phyloP scores from a whole-genome alignment of 2,329 filamentous ascomycete species.

The Rhynchosporium graminicola region DNA sequence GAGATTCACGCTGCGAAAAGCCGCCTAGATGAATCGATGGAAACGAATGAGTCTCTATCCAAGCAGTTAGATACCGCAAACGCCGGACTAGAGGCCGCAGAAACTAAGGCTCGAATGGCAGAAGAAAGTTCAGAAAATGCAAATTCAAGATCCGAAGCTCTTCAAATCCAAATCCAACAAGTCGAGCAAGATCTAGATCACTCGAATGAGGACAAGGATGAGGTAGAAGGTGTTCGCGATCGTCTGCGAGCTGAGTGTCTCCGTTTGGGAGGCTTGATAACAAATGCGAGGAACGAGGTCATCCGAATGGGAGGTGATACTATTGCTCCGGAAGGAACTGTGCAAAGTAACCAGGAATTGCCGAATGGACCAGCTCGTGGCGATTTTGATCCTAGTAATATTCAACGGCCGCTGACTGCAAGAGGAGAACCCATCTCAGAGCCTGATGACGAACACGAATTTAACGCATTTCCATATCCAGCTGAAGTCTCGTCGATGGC shows the following conservation, averaged over 20 bases:
- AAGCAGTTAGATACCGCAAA: background rate
- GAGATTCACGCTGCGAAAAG: background rate
- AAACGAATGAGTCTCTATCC: background rate
- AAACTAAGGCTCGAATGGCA: background rate
- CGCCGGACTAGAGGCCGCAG: background rate
- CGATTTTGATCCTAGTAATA: background rate
- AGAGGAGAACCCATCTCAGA: background rate
- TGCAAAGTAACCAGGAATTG: background rate
- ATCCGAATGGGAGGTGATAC: background rate
- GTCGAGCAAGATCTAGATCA: slow-evolving; percentile 3
- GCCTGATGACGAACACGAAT: background rate
- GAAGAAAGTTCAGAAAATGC: background rate
- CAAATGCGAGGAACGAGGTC: background rate
- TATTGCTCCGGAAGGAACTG: slow-evolving; percentile 1
- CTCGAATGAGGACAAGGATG: background rate
- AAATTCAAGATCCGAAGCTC: background rate
- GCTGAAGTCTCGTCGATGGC: background rate
- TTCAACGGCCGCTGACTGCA: background rate
- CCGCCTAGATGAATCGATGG: background rate
- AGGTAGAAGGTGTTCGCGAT: slow-evolving; percentile 1
- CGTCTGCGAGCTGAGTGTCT: slow-evolving; percentile 2
- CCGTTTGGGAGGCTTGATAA: background rate
- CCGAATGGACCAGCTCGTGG: background rate
- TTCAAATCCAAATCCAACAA: background rate
- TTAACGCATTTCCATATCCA: background rate